phyloP scores from a whole-genome alignment of 768 basidiomycete genomes.

The Rhizopogon vesiculosus region DNA sequence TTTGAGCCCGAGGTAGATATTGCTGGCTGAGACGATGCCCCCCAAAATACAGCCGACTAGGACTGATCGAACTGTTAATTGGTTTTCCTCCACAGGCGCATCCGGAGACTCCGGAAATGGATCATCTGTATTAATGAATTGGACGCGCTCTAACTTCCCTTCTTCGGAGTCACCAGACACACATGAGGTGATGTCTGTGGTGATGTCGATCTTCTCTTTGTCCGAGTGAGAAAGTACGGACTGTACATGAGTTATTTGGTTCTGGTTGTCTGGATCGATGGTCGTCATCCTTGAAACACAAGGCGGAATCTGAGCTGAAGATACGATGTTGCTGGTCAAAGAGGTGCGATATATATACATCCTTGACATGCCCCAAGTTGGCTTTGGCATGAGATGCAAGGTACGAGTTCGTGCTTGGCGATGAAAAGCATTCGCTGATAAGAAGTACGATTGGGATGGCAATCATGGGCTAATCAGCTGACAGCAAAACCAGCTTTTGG shows the following conservation, averaged over 20 bases:
- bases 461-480: constrained; percentile 55
- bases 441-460: constrained; percentile 27
- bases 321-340: not conserved
- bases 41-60: constrained; percentile 45
- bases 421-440: not conserved
- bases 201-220: not conserved
- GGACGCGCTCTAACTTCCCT: not conserved
- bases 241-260: not conserved
- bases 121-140: constrained; percentile 10
- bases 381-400: not conserved
- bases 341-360: not conserved
- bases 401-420: not conserved
- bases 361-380: not conserved
- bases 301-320: not conserved
- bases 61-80: constrained; percentile 40
- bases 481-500: constrained; percentile 55
- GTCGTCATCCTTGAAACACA: not conserved
- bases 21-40: constrained; percentile 52
- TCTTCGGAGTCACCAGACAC: not conserved
- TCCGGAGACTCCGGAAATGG: constrained; percentile 50
- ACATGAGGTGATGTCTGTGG: not conserved
- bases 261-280: not conserved
- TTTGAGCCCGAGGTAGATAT: constrained; percentile 63
- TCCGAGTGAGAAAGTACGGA: not conserved
- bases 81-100: constrained; percentile 43